phyloP scores from a whole-genome alignment of 306 rosid species.

The Casuarina glauca region DNA sequence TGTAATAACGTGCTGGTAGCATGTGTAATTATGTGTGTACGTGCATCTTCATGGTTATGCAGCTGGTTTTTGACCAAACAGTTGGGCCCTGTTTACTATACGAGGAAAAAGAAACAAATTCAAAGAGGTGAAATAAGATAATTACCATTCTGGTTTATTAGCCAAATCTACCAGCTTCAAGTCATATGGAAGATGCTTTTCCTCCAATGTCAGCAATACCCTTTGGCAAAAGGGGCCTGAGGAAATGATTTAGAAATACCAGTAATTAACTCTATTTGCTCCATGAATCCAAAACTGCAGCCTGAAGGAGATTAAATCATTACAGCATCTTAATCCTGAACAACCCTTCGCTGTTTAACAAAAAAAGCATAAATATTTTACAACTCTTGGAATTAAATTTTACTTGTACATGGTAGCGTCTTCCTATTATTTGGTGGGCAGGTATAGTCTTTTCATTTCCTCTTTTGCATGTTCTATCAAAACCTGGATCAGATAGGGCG shows the following conservation, averaged over 20 bases:
- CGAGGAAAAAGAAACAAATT: not conserved
- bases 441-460: no score
- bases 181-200: constrained; percentile 83
- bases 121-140: constrained; percentile 24
- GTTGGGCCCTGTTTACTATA: not conserved
- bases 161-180: constrained; percentile 70
- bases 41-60: not conserved
- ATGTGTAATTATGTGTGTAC: not conserved
- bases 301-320: not conserved
- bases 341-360: no score
- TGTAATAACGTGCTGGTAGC: not conserved
- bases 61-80: not conserved
- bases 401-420: no score
- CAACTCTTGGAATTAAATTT: no score
- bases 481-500: no score
- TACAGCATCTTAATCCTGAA: no score
- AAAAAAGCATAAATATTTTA: no score
- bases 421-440: no score
- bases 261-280: constrained; percentile 5
- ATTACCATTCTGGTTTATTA: constrained; percentile 90
- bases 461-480: no score
- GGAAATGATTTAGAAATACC: constrained; percentile 14
- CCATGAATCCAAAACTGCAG: constrained; percentile 1
- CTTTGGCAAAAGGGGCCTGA: constrained; percentile 92
- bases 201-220: constrained; percentile 85